A percentile compares a stretch with the other conserved stretches of the same genome.
These are phyloP conservation scores for Termitomyces sp. DNA, from an alignment of 768 basidiomycete genomes.

Conservation along the genomic window DNA sequence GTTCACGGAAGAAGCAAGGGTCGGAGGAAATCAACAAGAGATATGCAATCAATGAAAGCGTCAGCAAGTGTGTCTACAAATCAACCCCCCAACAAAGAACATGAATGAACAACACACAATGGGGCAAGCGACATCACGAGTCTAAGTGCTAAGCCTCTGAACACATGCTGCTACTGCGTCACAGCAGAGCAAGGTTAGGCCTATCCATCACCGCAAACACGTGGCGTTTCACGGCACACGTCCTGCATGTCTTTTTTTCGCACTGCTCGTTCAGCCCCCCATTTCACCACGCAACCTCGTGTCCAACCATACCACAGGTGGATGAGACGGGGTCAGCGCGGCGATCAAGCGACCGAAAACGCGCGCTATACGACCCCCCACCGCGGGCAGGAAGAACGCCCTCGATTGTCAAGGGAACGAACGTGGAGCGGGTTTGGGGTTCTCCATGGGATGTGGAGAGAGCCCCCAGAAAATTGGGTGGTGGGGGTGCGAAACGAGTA, in stretches of 20 bases:
- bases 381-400: conserved; percentile 74
- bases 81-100: conserved; percentile 20
- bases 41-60: conserved; percentile 58
- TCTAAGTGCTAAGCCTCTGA: conserved; percentile 55
- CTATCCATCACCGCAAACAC: conserved; percentile 37
- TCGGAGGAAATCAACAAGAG: conserved; percentile 21
- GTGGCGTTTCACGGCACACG: conserved; percentile 27
- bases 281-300: conserved; percentile 91
- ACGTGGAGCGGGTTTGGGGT: conserved; percentile 90
- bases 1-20: conserved; percentile 17
- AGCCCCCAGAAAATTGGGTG: conserved; percentile 98
- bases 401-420: conserved; percentile 71
- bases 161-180: conserved; percentile 59
- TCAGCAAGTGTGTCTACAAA: conserved; percentile 52
- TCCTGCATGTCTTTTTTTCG: conserved; percentile 50
- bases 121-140: conserved; percentile 51
- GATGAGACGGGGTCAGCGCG: conserved; percentile 64
- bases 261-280: conserved; percentile 98
- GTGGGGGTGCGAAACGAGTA: conserved; percentile 94
- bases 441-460: conserved; percentile 87
- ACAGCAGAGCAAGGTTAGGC: conserved; percentile 57
- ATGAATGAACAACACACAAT: conserved; percentile 39
- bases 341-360: conserved; percentile 95
- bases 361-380: conserved; percentile 60
- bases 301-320: conserved; percentile 72